Conservation (phyloP, 2,329 filamentous ascomycete species). For the Arthrocladium fulminans region DNA sequence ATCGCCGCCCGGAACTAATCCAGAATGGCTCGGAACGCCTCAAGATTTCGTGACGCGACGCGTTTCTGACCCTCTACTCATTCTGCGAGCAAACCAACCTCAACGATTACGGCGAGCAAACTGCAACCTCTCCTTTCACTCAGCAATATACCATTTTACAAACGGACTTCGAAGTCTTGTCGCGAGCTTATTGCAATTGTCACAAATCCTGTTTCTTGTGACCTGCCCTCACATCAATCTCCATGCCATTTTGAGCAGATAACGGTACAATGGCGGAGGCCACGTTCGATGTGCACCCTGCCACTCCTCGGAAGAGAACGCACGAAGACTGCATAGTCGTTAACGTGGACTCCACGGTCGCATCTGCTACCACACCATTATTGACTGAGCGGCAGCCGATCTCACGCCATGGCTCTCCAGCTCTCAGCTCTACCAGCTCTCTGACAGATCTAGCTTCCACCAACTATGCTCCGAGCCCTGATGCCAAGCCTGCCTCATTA, state of each 20-base stretch:
- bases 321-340: neutral
- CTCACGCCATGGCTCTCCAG: slow-evolving; percentile 12
- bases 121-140: neutral
- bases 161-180: too few relatives aligned
- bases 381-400: neutral
- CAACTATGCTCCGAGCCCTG: slow-evolving; percentile 10
- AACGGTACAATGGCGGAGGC: neutral
- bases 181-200: neutral
- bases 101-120: neutral
- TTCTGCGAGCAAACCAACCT: too few relatives aligned
- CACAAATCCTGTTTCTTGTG: neutral
- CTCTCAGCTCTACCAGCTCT: slow-evolving; percentile 10
- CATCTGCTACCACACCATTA: neutral
- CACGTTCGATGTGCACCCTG: neutral
- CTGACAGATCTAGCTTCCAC: slow-evolving; percentile 16
- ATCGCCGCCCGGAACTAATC: too few relatives aligned
- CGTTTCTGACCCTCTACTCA: too few relatives aligned
- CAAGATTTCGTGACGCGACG: too few relatives aligned
- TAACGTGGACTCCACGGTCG: neutral
- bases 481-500: slow-evolving; percentile 8
- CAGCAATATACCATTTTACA: neutral
- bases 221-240: neutral
- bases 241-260: neutral
- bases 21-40: too few relatives aligned
- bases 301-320: neutral